Evolutionary conservation across 805 yeast species (phyloP).

Genomic region (Lipomyces spencermartinsiae): DNA sequence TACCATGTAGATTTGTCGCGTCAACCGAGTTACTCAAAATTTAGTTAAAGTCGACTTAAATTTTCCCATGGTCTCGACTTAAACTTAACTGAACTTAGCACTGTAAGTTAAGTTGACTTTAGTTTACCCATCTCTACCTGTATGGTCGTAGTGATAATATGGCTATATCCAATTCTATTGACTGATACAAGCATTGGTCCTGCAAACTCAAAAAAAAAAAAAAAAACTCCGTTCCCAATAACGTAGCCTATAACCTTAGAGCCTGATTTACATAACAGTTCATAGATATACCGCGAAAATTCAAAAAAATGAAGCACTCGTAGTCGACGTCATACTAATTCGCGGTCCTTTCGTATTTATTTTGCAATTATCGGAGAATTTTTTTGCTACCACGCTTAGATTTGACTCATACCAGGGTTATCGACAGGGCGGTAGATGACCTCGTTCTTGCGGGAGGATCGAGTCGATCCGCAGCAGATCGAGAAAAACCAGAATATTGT

Average conservation of each 20-base stretch:
- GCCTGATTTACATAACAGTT: not conserved
- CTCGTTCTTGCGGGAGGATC: conserved; percentile 26
- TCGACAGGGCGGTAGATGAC: conserved; percentile 33
- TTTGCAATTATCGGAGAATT: not conserved
- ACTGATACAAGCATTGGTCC: not conserved
- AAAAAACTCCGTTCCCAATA: not conserved
- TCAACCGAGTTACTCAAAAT: no score
- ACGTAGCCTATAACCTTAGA: not conserved
- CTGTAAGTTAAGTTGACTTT: no score
- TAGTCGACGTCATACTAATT: not conserved
- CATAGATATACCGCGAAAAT: not conserved
- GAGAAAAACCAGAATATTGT: conserved; percentile 52
- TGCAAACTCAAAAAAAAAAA: not conserved
- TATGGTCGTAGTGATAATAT: no score
- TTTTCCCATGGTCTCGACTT: no score
- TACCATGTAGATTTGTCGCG: no score
- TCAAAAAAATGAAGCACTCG: not conserved
- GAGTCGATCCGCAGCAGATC: conserved; percentile 53
- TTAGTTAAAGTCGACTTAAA: no score
- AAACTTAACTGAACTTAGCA: no score
- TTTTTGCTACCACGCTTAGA: not conserved
- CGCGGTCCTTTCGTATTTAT: not conserved
- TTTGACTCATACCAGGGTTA: conserved; percentile 10
- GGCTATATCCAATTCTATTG: not conserved
- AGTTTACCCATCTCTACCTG: no score